A percentile compares a stretch with the other conserved stretches of the same genome.
These are phyloP conservation scores for Rhizoctonia solani DNA, from an alignment of 1,284 basidiomycete species.

Conservation along the genomic window DNA sequence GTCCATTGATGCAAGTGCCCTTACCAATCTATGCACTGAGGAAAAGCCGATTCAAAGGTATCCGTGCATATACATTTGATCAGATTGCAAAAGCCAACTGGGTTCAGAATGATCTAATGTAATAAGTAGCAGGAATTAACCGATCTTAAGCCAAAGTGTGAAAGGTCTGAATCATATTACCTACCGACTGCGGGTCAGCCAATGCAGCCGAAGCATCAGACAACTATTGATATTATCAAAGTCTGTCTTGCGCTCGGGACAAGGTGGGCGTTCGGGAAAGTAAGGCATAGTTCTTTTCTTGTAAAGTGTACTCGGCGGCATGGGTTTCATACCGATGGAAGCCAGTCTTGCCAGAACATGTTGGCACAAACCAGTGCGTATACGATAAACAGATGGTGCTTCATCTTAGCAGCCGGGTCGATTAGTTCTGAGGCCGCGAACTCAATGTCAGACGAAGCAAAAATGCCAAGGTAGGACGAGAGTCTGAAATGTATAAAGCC, in stretches of 20 bases:
- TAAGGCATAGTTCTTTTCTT: constrained; percentile 45
- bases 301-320: background rate
- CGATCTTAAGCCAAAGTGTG: too few relatives aligned
- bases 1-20: constrained; percentile 34
- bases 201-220: constrained; percentile 59
- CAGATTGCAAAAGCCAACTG: constrained; percentile 62
- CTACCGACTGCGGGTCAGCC: constrained; percentile 60
- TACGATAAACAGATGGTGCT: background rate
- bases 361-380: too few relatives aligned
- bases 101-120: constrained; percentile 62
- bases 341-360: too few relatives aligned
- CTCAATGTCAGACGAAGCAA: too few relatives aligned
- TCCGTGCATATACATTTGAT: constrained; percentile 71
- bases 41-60: constrained; percentile 65
- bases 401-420: too few relatives aligned
- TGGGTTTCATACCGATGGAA: background rate
- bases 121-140: too few relatives aligned
- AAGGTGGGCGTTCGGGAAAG: constrained; percentile 59
- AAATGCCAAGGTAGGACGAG: too few relatives aligned
- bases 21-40: constrained; percentile 72
- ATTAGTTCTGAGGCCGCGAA: too few relatives aligned
- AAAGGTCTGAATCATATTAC: constrained; percentile 40
- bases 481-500: constrained; percentile 19
- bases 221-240: constrained; percentile 60
- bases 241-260: constrained; percentile 57